Base-by-base conservation (phyloP, 768 basidiomycete species). In the Xerocomus brunneocitrinus region DNA sequence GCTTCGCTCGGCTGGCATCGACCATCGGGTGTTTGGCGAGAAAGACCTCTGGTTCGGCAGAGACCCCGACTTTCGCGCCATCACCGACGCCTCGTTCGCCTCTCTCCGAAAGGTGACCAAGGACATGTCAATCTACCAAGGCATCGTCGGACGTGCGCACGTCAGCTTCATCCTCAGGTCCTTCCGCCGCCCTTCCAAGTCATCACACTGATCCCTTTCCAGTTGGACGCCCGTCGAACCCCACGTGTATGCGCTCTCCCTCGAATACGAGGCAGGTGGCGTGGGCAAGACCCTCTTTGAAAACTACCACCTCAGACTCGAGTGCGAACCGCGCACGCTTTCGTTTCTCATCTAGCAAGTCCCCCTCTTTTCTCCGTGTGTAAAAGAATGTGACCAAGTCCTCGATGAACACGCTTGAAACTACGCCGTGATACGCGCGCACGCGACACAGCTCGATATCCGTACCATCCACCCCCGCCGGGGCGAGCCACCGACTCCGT, bases 261-360 rank as follows among this genome's bases (percentile, higher is more conserved):
- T 87, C 58, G 84, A 83, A 19, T 87, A 87, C 58, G 84, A 84
- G 48, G 81, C 82, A 4, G 77, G 76, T 45, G 85, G 85, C 1
- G 79, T 81, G 0, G 84, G 84, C 12, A 74, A 68, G 34, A 71
- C 69, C 22, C 64, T 86, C 10, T 76, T 87, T 51, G 78, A 81
- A 14, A 75, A 83, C 54, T 68, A 77, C 55, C 69, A 68, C n/a
- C 63, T 87, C 40, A 71, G 72, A 22, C 65, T 85, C 24, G 80
- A 81, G 42, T 79, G 76, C 36, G 79, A 84, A 46, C 82, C 83
- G 14, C 72, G 75, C 45, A 63, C 70, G 2, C 63, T 84, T 25
- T 73, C 75, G 13, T 87, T 85, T 65, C 64, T 82, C 28, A 80
- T 87, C 54, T 86, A 84, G 83, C 81, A 58, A 63, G 81, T 71